Percentiles rank a stretch among this genome's conserved stretches.
Conservation (phyloP, 805 yeast species). For the Wickerhamiella hasegawae region DNA sequence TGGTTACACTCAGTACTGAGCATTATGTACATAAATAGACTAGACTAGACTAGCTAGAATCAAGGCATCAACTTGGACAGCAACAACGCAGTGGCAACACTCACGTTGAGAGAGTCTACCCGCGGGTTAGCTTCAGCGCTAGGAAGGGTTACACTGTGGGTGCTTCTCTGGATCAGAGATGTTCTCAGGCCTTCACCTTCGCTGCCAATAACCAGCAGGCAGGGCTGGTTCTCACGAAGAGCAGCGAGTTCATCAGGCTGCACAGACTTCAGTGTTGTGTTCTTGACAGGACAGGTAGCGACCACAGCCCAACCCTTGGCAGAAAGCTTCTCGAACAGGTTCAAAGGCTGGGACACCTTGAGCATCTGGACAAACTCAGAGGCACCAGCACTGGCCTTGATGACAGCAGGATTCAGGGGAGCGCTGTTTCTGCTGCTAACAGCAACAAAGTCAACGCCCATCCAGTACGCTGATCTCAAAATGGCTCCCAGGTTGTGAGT, state of each 20-base stretch:
- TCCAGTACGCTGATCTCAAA: constrained; percentile 58
- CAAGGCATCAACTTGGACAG: constrained; percentile 17
- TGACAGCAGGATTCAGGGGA: constrained; percentile 57
- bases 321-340: constrained; percentile 41
- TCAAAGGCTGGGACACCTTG: constrained; percentile 39
- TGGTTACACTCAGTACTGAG: neutral
- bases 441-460: constrained; percentile 70
- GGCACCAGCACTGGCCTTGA: constrained; percentile 76
- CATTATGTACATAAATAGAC: constrained; percentile 1
- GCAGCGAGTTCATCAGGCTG: constrained; percentile 25
- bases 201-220: constrained; percentile 62
- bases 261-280: constrained; percentile 21
- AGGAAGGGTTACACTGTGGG: constrained; percentile 15
- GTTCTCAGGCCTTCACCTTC: constrained; percentile 76
- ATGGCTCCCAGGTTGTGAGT: constrained; percentile 83
- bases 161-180: constrained; percentile 31
- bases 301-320: constrained; percentile 57
- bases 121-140: neutral
- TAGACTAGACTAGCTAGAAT: no score
- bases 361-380: constrained; percentile 54
- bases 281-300: constrained; percentile 29
- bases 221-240: constrained; percentile 36
- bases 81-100: constrained; percentile 72
- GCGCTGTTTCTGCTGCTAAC: constrained; percentile 59
- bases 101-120: constrained; percentile 75